Evolutionary conservation across 495 filamentous ascomycete species (phyloP), one percentile per base, ranked within the genome.

Genomic region (Penicillium psychrofluorescens): DNA sequence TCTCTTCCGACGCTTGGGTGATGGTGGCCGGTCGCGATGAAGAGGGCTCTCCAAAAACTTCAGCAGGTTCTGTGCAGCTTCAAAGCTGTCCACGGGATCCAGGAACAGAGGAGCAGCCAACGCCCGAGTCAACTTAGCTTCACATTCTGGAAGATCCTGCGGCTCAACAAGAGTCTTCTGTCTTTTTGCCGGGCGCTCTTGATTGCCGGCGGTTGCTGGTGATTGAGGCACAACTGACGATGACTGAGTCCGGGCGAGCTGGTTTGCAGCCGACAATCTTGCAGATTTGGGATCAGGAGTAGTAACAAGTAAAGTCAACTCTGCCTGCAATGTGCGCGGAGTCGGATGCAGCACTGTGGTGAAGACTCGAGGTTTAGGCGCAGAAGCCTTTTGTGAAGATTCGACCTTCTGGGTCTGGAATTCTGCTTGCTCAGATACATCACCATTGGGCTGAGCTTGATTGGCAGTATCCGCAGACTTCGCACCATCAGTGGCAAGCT

Each of bases 331-430:
- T 30, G 79, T 87, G 41, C 85, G 78, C 9, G 79, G 70, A 0
- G 92, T 96, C 7, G 94, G 88, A 44, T 88, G 87, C 11, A 97
- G 80, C 6, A 96, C 90, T 32, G 83, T 81, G 1, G 87, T 91
- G 44, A 74, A 80, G 10, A 91, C 70, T 41, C 76, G 82, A 27
- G 80, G 78, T 50, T 84, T 84, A 2, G 71, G 57, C 2, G 56
- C 35, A 14, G 52, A 43, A 35, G 72, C 63, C 48, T 73, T 77
- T 28, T 77, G 75, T 22, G 22, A 22, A 22, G 22, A 6, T 22
- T 22, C 22, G 4, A 22, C 22, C 22, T 6, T 6, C 4, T 22
- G 22, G 22, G 22, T 22, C 22, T 22, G 22, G 3, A 4, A 22
- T 34, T 75, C 64, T 61, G 40, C 60, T 63, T n/a, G 70, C 12